Conservation (phyloP, 2,329 filamentous ascomycete genomes). For the Westerdykella aurantiaca region DNA sequence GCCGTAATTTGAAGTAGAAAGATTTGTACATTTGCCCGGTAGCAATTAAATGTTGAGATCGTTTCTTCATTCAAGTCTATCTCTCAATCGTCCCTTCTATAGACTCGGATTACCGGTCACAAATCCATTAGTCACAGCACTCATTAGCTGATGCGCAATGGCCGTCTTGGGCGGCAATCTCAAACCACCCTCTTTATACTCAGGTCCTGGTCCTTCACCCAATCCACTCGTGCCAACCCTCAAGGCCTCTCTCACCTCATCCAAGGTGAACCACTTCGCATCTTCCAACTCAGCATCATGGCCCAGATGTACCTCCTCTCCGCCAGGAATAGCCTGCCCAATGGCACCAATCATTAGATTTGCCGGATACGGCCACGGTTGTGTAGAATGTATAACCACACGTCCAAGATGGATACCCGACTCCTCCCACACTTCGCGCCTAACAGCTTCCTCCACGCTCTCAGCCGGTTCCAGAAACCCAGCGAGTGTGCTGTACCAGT, state of each 20-base stretch:
- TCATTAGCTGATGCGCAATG: constrained; percentile 85
- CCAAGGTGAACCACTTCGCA: constrained; percentile 80
- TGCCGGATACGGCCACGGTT: constrained; percentile 51
- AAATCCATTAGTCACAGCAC: constrained; percentile 72
- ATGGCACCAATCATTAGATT: constrained; percentile 61
- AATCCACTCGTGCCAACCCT: constrained; percentile 60
- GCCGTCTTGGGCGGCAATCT: constrained; percentile 79
- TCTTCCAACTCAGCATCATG: constrained; percentile 89
- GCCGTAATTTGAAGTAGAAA: constrained; percentile 46
- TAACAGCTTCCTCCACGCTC: constrained; percentile 47
- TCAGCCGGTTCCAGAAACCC: constrained; percentile 50
- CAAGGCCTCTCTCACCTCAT: constrained; percentile 73
- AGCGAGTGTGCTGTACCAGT: constrained; percentile 82
- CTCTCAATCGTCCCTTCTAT: constrained; percentile 11
- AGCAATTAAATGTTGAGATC: neutral
- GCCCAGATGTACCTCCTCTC: constrained; percentile 74
- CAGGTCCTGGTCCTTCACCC: constrained; percentile 57
- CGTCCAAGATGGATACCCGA: constrained; percentile 44
- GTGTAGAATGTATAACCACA: constrained; percentile 48
- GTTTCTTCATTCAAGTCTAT: constrained; percentile 1
- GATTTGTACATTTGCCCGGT: neutral
- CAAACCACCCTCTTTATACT: constrained; percentile 70
- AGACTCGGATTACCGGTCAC: constrained; percentile 48
- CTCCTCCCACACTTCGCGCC: constrained; percentile 49
- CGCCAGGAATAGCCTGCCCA: constrained; percentile 72